phyloP scores from a whole-genome alignment of 2,329 filamentous ascomycete genomes.

The Acephala macrosclerotiorum region DNA sequence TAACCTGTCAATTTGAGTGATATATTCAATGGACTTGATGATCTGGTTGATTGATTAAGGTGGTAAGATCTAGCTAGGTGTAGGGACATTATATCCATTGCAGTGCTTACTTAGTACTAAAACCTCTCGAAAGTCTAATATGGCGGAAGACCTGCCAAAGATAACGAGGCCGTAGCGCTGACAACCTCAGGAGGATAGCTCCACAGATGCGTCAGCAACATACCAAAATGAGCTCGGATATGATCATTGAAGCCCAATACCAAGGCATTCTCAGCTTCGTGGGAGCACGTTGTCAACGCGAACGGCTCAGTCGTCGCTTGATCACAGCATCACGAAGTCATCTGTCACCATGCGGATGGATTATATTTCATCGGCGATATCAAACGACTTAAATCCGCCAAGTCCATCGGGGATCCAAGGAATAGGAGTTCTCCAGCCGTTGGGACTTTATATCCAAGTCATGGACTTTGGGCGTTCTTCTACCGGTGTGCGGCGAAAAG shows the following conservation, averaged over 20 bases:
- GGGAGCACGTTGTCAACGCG: background rate
- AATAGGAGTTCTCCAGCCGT: conserved; percentile 4
- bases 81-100: too few species aligned
- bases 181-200: background rate
- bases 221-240: background rate
- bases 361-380: background rate
- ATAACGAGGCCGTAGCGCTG: too few species aligned
- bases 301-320: background rate
- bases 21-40: too few species aligned
- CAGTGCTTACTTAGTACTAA: too few species aligned
- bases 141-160: too few species aligned
- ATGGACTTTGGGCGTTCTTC: background rate
- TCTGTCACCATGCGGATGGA: background rate
- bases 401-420: background rate
- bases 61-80: too few species aligned
- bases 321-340: background rate
- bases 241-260: background rate
- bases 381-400: background rate
- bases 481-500: conserved; percentile 2
- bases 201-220: background rate
- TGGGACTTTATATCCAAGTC: background rate
- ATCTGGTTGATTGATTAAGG: too few species aligned
- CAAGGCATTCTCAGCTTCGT: background rate
- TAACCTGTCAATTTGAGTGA: too few species aligned
- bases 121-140: too few species aligned